Percentiles rank a stretch among this genome's conserved stretches.
phyloP scores from a whole-genome alignment of 768 basidiomycete genomes.

The Auricularia auricula-judae region DNA sequence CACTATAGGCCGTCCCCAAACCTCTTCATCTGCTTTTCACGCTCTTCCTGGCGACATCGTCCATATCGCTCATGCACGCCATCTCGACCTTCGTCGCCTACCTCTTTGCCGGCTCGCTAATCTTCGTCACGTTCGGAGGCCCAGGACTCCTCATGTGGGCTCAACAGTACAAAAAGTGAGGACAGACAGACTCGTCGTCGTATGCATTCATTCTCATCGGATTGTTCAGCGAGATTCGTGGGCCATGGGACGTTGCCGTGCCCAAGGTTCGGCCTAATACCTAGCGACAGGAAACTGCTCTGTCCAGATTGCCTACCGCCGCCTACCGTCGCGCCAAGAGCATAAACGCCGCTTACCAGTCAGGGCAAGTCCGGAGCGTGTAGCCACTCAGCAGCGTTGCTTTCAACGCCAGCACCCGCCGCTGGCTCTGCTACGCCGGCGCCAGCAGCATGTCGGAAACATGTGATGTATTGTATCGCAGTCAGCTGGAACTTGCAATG shows the following conservation, averaged over 20 bases:
- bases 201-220: constrained; percentile 7
- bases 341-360: too few relatives aligned
- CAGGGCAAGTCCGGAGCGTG: too few relatives aligned
- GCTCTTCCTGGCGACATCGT: constrained; percentile 34
- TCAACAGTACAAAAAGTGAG: constrained; percentile 79
- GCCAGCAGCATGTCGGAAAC: too few relatives aligned
- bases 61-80: constrained; percentile 39
- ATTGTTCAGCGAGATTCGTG: constrained; percentile 65
- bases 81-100: constrained; percentile 46
- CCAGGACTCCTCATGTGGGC: constrained; percentile 75
- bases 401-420: too few relatives aligned
- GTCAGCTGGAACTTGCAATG: too few relatives aligned
- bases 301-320: too few relatives aligned
- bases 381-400: too few relatives aligned
- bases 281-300: background rate
- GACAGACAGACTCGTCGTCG: constrained; percentile 8
- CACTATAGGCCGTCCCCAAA: constrained; percentile 24
- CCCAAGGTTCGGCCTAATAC: constrained; percentile 24
- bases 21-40: constrained; percentile 43
- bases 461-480: too few relatives aligned
- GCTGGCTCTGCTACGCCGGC: too few relatives aligned
- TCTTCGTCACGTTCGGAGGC: constrained; percentile 57
- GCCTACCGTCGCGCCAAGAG: too few relatives aligned
- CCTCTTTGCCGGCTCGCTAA: constrained; percentile 38
- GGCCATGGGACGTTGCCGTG: constrained; percentile 83